These are phyloP conservation scores for Colletotrichum limetticola DNA, from an alignment of 2,329 filamentous ascomycete genomes.

Conservation along the genomic window DNA sequence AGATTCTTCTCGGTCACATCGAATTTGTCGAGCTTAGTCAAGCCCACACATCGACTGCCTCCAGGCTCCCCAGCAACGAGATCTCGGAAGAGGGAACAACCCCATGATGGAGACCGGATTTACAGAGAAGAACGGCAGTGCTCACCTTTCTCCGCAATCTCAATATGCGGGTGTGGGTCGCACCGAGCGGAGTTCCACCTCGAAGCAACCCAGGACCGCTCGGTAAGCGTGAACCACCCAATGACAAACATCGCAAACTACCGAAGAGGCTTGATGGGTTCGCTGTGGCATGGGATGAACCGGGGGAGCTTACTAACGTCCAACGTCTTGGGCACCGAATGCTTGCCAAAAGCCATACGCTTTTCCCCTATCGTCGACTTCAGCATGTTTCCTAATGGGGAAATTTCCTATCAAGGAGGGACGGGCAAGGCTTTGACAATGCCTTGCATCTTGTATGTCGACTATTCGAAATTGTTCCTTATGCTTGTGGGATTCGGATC, in stretches of 20 bases:
- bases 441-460: neutral
- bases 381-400: slow-evolving; percentile 8
- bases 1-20: neutral
- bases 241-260: neutral
- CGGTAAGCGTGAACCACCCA: slow-evolving; percentile 8
- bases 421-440: neutral
- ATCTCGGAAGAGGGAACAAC: neutral
- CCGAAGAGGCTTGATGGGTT: neutral
- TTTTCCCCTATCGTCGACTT: neutral
- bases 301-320: slow-evolving; percentile 24
- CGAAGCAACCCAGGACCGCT: neutral
- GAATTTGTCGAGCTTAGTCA: slow-evolving; percentile 25
- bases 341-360: neutral
- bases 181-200: slow-evolving; percentile 23
- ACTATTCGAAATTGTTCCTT: neutral
- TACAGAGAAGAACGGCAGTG: neutral
- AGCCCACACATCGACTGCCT: slow-evolving; percentile 6
- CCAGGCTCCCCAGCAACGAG: neutral
- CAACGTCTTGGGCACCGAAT: neutral
- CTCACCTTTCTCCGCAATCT: slow-evolving; percentile 14
- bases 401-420: neutral
- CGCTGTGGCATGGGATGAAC: neutral
- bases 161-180: neutral
- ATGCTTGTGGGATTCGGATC: neutral
- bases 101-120: neutral